Evolutionary conservation across 2,329 filamentous ascomycete genomes (phyloP), one percentile per base, ranked within the genome.

Genomic region (Myotisia sp.): DNA sequence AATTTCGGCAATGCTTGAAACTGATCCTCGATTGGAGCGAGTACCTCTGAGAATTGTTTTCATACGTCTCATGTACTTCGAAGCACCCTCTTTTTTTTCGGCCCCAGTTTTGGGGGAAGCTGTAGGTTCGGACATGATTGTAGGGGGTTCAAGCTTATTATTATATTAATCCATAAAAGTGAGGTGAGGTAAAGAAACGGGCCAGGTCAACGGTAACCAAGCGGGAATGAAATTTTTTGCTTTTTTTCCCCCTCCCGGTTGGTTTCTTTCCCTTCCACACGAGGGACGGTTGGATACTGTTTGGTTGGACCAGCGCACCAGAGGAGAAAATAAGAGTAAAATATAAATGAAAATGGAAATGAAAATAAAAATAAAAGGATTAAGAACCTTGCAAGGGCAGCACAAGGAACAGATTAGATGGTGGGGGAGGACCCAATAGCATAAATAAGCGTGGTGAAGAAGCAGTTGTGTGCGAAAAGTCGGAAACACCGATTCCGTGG

Each of bases 61-160:
- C 50, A 60, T 55, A 34, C 56, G 54, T 37, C 50, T 55, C 30
- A 60, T 46, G 37, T 56, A 58, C 41, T 54, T 60, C 19, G 49
- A 51, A 16, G 57, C 55, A 16, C 37, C 41, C 23, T 44, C 41
- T n/a, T 35, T 26, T 20, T 42, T 39, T 10, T 39, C 38, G 7
- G 23, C 41, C 12, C 29, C 26, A n/a, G 23, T 29, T 24, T 40
- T 44, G 24, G 37, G 24, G 18, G 41, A 22, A 12, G 36, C 12
- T 17, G 36, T 38, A 14, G 34, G 31, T 20, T 43, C 40, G 20
- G 38, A 29, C 42, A 44, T 42, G 22, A 13, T 33, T 8, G 34
- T n/a, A n/a, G 33, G 19, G 20, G 22, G 20, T 13, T 29, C 24
- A 29, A 22, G 20, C 14, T 32, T 14, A 20, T 30, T 19, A 17